Evolutionary conservation across 2,329 filamentous ascomycete species (phyloP).

Genomic region (Hortaea sp.): DNA sequence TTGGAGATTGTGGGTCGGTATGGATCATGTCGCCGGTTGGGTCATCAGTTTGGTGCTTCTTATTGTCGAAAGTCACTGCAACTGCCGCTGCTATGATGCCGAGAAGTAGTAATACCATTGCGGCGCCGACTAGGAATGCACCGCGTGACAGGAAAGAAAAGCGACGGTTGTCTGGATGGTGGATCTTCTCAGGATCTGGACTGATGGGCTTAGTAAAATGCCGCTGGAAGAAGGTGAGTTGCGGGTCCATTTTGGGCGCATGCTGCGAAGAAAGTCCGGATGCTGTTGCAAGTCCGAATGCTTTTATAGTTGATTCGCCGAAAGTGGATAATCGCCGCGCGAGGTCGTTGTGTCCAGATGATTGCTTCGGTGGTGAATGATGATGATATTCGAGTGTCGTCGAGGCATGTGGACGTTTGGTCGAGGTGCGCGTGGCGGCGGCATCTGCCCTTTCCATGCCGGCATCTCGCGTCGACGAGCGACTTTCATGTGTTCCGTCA

Average conservation of each 20-base stretch:
- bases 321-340: no score
- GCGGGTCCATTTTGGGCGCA: not conserved
- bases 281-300: not conserved
- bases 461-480: no score
- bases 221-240: slow-evolving; percentile 15
- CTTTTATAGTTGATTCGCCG: slow-evolving; percentile 2
- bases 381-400: no score
- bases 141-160: slow-evolving; percentile 21
- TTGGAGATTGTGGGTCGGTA: slow-evolving; percentile 5
- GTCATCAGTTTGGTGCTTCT: not conserved
- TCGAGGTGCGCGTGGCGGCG: no score
- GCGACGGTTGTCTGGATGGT: slow-evolving; percentile 3
- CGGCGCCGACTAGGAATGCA: slow-evolving; percentile 6
- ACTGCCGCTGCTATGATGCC: slow-evolving; percentile 16
- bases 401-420: no score
- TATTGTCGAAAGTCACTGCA: slow-evolving; percentile 8
- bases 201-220: slow-evolving; percentile 14
- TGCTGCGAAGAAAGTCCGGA: slow-evolving; percentile 1
- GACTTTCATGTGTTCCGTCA: no score
- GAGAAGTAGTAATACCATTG: slow-evolving; percentile 12
- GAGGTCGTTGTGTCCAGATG: not conserved
- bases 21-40: not conserved
- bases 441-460: no score
- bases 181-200: slow-evolving; percentile 8
- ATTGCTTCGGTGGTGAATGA: no score